Evolutionary conservation across 148 eudicot genomes (phyloP).

Genomic region (Camellia japonica): DNA sequence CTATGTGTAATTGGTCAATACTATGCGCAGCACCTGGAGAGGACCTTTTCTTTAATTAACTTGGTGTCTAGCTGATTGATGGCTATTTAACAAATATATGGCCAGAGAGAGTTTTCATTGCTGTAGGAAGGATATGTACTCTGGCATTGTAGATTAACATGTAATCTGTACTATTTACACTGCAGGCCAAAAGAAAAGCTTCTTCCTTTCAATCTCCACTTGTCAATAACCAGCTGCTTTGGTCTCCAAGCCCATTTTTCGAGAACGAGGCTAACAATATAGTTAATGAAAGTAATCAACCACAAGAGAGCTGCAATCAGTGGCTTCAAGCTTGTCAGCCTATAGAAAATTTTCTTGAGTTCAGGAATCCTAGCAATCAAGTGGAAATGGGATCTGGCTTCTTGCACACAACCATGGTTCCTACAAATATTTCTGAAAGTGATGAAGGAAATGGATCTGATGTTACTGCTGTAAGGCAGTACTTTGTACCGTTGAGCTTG

Average conservation of each 20-base stretch:
- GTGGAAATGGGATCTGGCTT: slow-evolving; percentile 22
- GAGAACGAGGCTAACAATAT: slow-evolving; percentile 29
- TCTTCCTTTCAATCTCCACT: slow-evolving; percentile 38
- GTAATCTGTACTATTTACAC: slow-evolving; percentile 13
- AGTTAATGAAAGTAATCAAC: slow-evolving; percentile 27
- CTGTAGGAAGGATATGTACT: not conserved
- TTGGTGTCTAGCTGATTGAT: not conserved
- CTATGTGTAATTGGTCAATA: not conserved
- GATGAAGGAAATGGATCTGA: slow-evolving; percentile 36
- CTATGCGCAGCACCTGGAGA: not conserved
- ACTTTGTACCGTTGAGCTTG: slow-evolving; percentile 59
- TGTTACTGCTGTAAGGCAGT: slow-evolving; percentile 38
- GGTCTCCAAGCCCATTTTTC: slow-evolving; percentile 53
- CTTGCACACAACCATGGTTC: slow-evolving; percentile 11
- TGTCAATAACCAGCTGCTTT: slow-evolving; percentile 53
- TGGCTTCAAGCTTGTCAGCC: slow-evolving; percentile 48
- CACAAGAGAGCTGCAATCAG: slow-evolving; percentile 32
- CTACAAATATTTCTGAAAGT: slow-evolving; percentile 22
- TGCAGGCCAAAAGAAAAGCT: slow-evolving; percentile 87
- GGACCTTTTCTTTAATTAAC: not conserved
- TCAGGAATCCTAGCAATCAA: slow-evolving; percentile 21
- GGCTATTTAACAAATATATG: not conserved
- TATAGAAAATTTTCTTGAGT: slow-evolving; percentile 66
- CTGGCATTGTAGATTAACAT: not conserved
- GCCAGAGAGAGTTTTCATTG: not conserved